Base-by-base conservation (phyloP, 495 filamentous ascomycete genomes). In the Alectoria sarmentosa region DNA sequence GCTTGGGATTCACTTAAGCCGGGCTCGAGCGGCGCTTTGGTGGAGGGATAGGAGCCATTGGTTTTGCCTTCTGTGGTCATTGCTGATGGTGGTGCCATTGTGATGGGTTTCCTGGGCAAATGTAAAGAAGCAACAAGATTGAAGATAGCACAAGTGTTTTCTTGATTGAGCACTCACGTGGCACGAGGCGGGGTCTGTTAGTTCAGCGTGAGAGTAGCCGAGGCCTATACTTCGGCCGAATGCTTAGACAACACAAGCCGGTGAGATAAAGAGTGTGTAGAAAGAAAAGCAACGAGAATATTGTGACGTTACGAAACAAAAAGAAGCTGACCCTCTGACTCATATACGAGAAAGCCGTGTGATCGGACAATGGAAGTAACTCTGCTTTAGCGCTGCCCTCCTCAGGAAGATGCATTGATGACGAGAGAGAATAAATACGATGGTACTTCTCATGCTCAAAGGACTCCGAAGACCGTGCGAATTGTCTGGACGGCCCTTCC, bases 61-160 rank as follows among this genome's bases (percentile, higher is more conserved):
- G 59, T 56, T 32, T 48, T n/a, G 9, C 37, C 57, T 44, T 69
- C 60, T 6, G 65, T 64, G 41, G 49, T 62, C 1, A 59, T 67
- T 42, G 67, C 67, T 36, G 67, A 67, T 28, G 69, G 69, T 56
- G 67, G 69, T n/a, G 67, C 62, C 69, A 71, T 71, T 37, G 30
- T 67, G 38, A 34, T n/a, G 23, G 19, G 21, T 5, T 39, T 38
- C 26, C 10, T n/a, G 15, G 17, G 38, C 42, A 13, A 9, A 32
- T 4, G 30, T 58, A 21, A 34, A 9, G 8, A 17, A 26, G 39
- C 19, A 15, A 44, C 21, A 42, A 60, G 38, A 41, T 23, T 28
- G 19, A 42, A 26, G 30, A 59, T 15, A 38, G 55, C 17, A 2
- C n/a, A 8, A 44, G 42, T 44, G 19, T 44, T 44, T 10, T 44